Conservation (phyloP, 2,329 filamentous ascomycete genomes). For the Claviceps digitariae region DNA sequence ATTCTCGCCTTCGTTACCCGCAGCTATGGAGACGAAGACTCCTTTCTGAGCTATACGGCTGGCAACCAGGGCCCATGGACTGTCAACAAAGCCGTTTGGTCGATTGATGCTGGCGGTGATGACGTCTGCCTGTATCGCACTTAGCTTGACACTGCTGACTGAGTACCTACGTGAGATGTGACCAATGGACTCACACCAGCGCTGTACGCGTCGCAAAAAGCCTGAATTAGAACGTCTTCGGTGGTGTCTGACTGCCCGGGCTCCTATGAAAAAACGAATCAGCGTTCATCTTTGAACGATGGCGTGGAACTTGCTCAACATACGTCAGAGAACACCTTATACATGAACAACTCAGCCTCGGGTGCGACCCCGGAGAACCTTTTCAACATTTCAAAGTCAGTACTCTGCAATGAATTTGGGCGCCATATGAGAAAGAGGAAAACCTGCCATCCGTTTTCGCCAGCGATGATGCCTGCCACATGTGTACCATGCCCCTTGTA, state of each 20-base stretch:
- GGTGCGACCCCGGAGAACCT: conserved; percentile 32
- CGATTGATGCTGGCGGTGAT: conserved; percentile 28
- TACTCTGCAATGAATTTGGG: not conserved
- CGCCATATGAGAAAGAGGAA: not conserved
- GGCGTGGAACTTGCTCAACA: not conserved
- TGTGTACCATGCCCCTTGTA: conserved; percentile 10
- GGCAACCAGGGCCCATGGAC: conserved; percentile 28
- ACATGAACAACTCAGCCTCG: conserved; percentile 28
- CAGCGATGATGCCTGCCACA: conserved; percentile 35
- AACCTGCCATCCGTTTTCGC: conserved; percentile 22
- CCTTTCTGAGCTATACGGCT: conserved; percentile 29
- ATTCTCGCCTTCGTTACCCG: conserved; percentile 34
- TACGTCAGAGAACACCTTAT: conserved; percentile 28
- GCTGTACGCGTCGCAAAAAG: conserved; percentile 22
- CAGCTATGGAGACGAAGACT: conserved; percentile 35
- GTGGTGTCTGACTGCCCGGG: conserved; percentile 11
- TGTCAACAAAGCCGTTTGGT: conserved; percentile 25
- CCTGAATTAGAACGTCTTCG: conserved; percentile 22
- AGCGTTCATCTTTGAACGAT: not conserved
- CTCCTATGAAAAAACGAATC: not conserved
- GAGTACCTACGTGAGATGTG: not conserved
- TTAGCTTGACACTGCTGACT: not conserved
- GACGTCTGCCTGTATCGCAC: conserved; percentile 22
- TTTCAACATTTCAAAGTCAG: not conserved
- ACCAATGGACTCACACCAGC: conserved; percentile 14